A percentile compares a stretch with the other conserved stretches of the same genome.
phyloP scores from a whole-genome alignment of 2,329 filamentous ascomycete genomes.

The Teratosphaeria viscida region DNA sequence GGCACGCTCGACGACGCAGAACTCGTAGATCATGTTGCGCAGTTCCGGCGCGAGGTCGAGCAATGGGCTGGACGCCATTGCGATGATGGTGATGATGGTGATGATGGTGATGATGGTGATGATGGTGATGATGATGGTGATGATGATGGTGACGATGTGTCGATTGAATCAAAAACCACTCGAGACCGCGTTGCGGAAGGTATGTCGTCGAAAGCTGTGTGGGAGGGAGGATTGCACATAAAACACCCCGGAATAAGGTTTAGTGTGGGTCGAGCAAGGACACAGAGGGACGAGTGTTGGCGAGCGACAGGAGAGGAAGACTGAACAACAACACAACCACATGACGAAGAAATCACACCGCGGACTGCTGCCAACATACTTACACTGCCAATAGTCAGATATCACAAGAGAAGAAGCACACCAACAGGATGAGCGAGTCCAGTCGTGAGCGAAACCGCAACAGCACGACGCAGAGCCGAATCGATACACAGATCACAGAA shows the following conservation, averaged over 20 bases:
- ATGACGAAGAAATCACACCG: not conserved
- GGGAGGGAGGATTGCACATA: not conserved
- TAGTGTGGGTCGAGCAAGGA: not conserved
- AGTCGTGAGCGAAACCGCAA: too few relatives aligned
- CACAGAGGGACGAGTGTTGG: not conserved
- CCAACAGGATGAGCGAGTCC: too few relatives aligned
- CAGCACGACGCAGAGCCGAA: not conserved
- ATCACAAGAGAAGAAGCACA: too few relatives aligned
- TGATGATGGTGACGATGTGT: not conserved
- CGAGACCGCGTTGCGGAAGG: not conserved
- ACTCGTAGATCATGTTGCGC: not conserved
- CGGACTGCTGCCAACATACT: too few relatives aligned
- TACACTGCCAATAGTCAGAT: too few relatives aligned
- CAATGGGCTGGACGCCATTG: not conserved
- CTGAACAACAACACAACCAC: not conserved
- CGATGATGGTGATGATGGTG: not conserved
- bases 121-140: not conserved
- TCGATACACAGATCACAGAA: not conserved
- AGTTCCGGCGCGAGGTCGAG: not conserved
- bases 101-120: too few relatives aligned
- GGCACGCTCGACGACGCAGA: not conserved
- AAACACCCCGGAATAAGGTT: not conserved
- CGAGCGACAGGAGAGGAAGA: not conserved
- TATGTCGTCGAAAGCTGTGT: not conserved
- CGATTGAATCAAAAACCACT: not conserved